Evolutionary conservation across 1,284 basidiomycete species (phyloP).

Genomic region (Dichomitus squalens): DNA sequence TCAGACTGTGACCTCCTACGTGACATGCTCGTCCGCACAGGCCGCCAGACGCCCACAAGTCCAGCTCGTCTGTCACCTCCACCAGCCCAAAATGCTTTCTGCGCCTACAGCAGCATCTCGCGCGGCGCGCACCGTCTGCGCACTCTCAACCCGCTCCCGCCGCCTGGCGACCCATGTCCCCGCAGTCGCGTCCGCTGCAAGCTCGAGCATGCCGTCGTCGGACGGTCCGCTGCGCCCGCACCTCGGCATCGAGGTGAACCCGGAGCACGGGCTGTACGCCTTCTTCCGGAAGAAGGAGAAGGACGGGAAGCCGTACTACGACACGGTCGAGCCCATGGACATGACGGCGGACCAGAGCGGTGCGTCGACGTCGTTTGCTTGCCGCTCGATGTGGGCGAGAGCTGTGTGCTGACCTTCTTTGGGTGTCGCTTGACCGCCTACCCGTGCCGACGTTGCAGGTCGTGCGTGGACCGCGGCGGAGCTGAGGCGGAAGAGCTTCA

Average conservation of each 20-base stretch:
- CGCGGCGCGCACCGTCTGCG: slow-evolving; percentile 9
- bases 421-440: slow-evolving; percentile 28
- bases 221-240: slow-evolving; percentile 44
- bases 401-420: no score
- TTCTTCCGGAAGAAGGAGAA: slow-evolving; percentile 66
- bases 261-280: slow-evolving; percentile 71
- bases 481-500: slow-evolving; percentile 86
- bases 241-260: slow-evolving; percentile 44
- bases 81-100: slow-evolving; percentile 12
- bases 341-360: slow-evolving; percentile 37
- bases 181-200: background rate
- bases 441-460: slow-evolving; percentile 40
- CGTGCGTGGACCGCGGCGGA: slow-evolving; percentile 86
- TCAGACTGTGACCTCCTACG: background rate
- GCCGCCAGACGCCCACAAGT: background rate
- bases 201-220: slow-evolving; percentile 7
- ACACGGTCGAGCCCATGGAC: slow-evolving; percentile 52
- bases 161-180: slow-evolving; percentile 20
- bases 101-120: slow-evolving; percentile 4
- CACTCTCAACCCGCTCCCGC: slow-evolving; percentile 6
- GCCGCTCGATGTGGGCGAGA: no score
- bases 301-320: slow-evolving; percentile 39
- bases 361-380: slow-evolving; percentile 27
- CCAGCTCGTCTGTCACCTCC: background rate
- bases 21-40: background rate